Evolutionary conservation across 108 stramenopile species (phyloP).

Genomic region (Skeletonema marinoi): DNA sequence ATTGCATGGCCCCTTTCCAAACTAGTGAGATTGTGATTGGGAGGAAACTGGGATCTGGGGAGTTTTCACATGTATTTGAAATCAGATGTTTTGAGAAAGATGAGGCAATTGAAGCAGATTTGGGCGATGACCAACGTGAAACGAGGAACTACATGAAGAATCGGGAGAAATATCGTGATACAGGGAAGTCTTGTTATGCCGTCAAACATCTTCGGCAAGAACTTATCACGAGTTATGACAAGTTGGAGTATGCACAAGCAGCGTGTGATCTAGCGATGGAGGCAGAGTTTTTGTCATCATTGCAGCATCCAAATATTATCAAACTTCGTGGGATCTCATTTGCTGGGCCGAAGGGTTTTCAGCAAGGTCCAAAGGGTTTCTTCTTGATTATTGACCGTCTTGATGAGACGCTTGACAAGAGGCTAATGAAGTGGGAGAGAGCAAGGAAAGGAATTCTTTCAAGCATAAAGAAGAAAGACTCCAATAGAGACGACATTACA

Average conservation of each 20-base stretch:
- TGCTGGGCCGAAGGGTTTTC: constrained; percentile 15
- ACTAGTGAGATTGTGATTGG: constrained; percentile 27
- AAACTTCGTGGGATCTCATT: constrained; percentile 27
- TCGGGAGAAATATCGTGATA: constrained; percentile 8
- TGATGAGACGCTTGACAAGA: constrained; percentile 40
- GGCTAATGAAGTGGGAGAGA: constrained; percentile 25
- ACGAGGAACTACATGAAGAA: constrained; percentile 1
- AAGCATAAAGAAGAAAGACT: not conserved
- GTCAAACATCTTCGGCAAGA: constrained; percentile 13
- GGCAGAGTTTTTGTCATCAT: constrained; percentile 11
- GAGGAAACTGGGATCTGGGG: constrained; percentile 18
- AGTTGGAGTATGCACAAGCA: constrained; percentile 11
- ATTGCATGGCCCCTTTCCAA: constrained; percentile 15
- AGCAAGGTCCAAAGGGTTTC: constrained; percentile 10
- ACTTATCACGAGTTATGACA: not conserved
- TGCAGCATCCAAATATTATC: constrained; percentile 27
- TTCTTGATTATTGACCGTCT: constrained; percentile 64
- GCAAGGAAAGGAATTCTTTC: not conserved
- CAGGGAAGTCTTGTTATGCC: constrained; percentile 6
- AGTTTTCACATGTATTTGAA: constrained; percentile 34
- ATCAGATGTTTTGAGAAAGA: constrained; percentile 1
- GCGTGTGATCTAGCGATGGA: constrained; percentile 22
- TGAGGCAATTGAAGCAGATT: not conserved
- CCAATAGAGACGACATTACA: not conserved
- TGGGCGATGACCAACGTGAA: not conserved